Conservation (phyloP, 2,329 filamentous ascomycete species). For the Cercospora sojina region DNA sequence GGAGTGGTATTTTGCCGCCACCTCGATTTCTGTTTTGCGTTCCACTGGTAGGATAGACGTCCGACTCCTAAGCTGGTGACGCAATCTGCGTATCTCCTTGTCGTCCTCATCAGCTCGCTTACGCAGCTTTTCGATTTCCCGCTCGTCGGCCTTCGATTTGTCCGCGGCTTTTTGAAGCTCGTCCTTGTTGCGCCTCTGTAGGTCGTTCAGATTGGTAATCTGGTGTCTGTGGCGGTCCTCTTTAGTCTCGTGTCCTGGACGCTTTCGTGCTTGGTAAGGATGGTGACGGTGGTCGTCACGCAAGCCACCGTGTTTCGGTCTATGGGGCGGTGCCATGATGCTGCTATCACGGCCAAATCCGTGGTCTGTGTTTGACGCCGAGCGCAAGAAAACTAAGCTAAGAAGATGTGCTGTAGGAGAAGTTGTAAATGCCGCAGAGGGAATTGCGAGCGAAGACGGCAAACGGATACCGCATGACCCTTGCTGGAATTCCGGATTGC, state of each 20-base stretch:
- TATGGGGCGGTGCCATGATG: neutral
- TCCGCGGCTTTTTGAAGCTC: slow-evolving; percentile 1
- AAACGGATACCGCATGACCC: neutral
- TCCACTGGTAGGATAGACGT: neutral
- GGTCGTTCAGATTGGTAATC: neutral
- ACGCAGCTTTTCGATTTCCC: slow-evolving; percentile 14
- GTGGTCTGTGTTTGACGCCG: neutral
- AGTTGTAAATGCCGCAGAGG: neutral
- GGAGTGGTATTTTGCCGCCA: neutral
- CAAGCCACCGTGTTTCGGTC: neutral
- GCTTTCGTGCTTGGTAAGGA: neutral
- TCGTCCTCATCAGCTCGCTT: slow-evolving; percentile 8
- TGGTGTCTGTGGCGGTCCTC: neutral
- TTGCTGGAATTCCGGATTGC: neutral
- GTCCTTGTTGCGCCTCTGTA: neutral
- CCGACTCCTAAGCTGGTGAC: slow-evolving; percentile 8
- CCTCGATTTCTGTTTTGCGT: neutral
- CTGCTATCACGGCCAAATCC: neutral
- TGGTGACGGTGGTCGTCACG: neutral
- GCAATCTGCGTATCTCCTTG: slow-evolving; percentile 10
- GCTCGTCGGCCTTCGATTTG: slow-evolving; percentile 6
- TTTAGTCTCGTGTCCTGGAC: neutral
- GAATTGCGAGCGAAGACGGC: neutral
- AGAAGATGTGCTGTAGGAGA: neutral
- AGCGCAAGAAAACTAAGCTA: neutral